Conservation (phyloP, 75 land plant genomes). For the Ceratopteris richardii region DNA sequence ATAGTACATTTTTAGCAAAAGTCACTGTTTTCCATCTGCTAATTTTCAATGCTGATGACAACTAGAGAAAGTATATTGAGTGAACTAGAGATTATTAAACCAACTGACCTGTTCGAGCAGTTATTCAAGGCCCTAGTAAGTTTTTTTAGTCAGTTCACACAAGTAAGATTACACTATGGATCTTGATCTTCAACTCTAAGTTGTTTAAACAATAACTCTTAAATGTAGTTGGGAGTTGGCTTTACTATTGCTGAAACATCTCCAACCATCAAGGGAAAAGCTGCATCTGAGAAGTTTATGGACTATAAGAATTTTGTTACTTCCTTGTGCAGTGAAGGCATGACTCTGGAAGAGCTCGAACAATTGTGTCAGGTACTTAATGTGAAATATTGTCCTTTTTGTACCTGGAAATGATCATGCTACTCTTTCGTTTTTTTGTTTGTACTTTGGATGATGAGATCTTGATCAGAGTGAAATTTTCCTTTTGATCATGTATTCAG, state of each 20-base stretch:
- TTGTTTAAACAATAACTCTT: constrained; percentile 1
- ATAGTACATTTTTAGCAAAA: background rate
- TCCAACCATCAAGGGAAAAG: constrained; percentile 24
- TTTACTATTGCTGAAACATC: constrained; percentile 60
- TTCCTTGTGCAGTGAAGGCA: constrained; percentile 37
- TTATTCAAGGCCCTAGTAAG: constrained; percentile 69
- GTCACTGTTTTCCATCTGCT: constrained; percentile 3
- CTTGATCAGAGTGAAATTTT: no score
- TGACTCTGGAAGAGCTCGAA: constrained; percentile 45
- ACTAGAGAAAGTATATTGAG: constrained; percentile 74
- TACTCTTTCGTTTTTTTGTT: no score
- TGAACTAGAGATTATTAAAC: constrained; percentile 54
- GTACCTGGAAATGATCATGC: background rate
- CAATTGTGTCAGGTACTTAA: constrained; percentile 69
- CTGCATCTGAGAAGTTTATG: constrained; percentile 37
- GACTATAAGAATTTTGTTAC: constrained; percentile 73
- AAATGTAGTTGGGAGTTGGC: constrained; percentile 62
- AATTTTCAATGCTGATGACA: background rate
- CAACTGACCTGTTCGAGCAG: constrained; percentile 75
- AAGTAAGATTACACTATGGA: background rate
- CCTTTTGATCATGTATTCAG: no score
- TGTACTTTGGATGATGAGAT: no score
- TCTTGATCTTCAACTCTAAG: background rate
- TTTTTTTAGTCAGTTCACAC: background rate
- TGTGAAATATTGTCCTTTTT: background rate